These are phyloP conservation scores for Trichocladium antarcticum DNA, from an alignment of 495 filamentous ascomycete species.

Conservation along the genomic window DNA sequence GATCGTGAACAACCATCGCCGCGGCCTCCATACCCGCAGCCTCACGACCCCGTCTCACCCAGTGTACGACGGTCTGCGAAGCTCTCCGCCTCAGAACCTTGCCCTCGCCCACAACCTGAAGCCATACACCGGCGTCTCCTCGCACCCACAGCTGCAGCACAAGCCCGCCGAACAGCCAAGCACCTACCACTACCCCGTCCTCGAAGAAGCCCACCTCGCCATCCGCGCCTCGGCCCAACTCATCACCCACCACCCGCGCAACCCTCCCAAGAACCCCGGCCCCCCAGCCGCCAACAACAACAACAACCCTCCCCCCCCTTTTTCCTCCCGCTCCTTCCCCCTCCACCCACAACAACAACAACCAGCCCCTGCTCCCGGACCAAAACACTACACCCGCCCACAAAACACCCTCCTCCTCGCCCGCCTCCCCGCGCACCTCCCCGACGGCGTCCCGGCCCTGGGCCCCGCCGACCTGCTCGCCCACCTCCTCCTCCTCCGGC, in stretches of 20 bases:
- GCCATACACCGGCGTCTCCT: background rate
- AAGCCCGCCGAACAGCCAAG: background rate
- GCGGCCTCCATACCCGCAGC: background rate
- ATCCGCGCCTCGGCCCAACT: background rate
- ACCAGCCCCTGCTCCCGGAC: background rate
- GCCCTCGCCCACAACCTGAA: background rate
- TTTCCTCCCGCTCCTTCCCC: background rate
- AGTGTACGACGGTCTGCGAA: background rate
- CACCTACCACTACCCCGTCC: too few species aligned
- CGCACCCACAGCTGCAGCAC: background rate
- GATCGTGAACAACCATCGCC: background rate
- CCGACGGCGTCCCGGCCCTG: background rate
- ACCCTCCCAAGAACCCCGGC: background rate
- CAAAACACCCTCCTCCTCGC: background rate
- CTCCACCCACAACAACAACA: background rate
- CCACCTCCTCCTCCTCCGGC: background rate
- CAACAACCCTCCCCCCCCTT: background rate
- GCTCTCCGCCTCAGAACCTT: background rate
- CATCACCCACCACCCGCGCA: background rate
- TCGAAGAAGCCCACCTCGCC: background rate
- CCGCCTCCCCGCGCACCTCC: background rate
- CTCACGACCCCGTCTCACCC: background rate
- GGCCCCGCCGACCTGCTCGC: background rate
- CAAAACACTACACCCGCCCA: background rate
- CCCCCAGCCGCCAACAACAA: too few species aligned